Conservation (phyloP, 2,329 filamentous ascomycete genomes). For the Xylariaceae sp. region DNA sequence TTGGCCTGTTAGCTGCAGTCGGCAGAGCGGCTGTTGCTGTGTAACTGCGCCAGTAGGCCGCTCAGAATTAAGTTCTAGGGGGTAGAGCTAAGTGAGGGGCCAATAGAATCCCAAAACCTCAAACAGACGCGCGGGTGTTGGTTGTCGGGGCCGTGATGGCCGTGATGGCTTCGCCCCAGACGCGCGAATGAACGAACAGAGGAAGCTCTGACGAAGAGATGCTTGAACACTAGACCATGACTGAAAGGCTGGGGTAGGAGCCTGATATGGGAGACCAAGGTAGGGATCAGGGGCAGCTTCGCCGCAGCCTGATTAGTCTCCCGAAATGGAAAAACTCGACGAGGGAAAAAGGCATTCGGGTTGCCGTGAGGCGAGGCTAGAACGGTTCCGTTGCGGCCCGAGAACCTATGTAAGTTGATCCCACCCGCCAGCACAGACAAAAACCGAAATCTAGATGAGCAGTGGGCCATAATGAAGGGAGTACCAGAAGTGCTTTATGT, state of each 20-base stretch:
- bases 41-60: slow-evolving; percentile 29
- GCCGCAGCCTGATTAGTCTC: background rate
- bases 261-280: background rate
- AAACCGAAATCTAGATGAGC: too few relatives aligned
- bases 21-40: slow-evolving; percentile 24
- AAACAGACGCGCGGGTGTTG: slow-evolving; percentile 36
- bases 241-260: background rate
- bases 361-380: slow-evolving; percentile 1
- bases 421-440: too few relatives aligned
- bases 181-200: background rate
- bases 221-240: slow-evolving; percentile 5
- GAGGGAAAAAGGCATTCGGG: background rate
- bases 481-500: too few relatives aligned
- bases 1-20: slow-evolving; percentile 29
- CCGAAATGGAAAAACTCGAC: background rate
- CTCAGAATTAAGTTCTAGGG: slow-evolving; percentile 20
- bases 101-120: slow-evolving; percentile 22
- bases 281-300: background rate
- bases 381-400: slow-evolving; percentile 4
- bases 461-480: too few relatives aligned
- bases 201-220: background rate
- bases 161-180: background rate
- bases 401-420: background rate
- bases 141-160: slow-evolving; percentile 9
- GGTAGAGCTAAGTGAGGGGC: slow-evolving; percentile 4